A percentile compares a stretch with the other conserved stretches of the same genome.
phyloP scores from a whole-genome alignment of 345 rosid genomes.

The Salix udensis region DNA sequence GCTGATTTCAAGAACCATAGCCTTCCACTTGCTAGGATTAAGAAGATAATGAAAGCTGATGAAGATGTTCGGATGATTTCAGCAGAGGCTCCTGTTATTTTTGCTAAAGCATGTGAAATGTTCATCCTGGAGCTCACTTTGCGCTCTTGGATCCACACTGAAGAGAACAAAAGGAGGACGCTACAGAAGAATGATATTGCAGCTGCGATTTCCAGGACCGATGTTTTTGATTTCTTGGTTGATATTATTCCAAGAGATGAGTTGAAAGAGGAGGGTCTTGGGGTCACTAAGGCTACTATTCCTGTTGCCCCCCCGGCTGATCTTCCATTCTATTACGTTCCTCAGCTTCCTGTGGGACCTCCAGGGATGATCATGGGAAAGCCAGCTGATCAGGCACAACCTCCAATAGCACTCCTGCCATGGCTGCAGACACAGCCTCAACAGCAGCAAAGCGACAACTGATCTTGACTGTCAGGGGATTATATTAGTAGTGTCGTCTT shows the following conservation, averaged over 20 bases:
- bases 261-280: conserved; percentile 45
- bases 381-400: conserved; percentile 35
- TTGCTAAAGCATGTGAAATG: conserved; percentile 46
- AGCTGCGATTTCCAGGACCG: conserved; percentile 42
- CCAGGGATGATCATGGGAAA: conserved; percentile 42
- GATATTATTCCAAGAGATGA: conserved; percentile 47
- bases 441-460: conserved; percentile 16
- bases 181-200: conserved; percentile 44
- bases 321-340: conserved; percentile 36
- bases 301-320: conserved; percentile 40
- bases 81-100: conserved; percentile 46
- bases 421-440: conserved; percentile 34
- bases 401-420: conserved; percentile 30
- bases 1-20: conserved; percentile 40
- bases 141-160: conserved; percentile 46
- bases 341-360: conserved; percentile 32
- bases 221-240: conserved; percentile 44
- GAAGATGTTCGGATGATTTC: conserved; percentile 49
- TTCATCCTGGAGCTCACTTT: conserved; percentile 43
- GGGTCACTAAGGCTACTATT: conserved; percentile 33
- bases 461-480: neutral
- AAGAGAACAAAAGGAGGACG: conserved; percentile 44
- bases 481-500: neutral
- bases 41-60: conserved; percentile 48
- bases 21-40: conserved; percentile 43